Conservation (phyloP, 1,139 yeast genomes). For the Geotrichum klebahnii region DNA sequence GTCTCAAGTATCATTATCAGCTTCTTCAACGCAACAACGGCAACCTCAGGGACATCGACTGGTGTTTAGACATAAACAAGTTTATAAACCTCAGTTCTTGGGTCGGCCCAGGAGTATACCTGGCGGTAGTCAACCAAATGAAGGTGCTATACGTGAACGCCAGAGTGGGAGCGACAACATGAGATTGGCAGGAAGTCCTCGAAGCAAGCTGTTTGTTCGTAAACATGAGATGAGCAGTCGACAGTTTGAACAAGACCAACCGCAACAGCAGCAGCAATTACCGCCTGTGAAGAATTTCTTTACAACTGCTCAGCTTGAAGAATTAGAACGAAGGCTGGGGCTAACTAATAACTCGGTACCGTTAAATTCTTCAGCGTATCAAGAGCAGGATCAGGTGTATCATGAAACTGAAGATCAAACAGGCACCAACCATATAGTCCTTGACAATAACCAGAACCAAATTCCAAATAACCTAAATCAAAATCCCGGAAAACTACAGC, state of each 20-base stretch:
- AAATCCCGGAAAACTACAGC: too few relatives aligned
- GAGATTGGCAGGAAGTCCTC: not conserved
- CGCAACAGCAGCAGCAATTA: not conserved
- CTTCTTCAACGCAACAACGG: too few relatives aligned
- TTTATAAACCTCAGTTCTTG: not conserved
- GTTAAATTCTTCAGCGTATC: not conserved
- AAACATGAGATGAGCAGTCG: not conserved
- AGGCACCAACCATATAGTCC: too few relatives aligned
- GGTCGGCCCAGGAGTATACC: too few relatives aligned
- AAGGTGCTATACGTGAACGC: too few relatives aligned
- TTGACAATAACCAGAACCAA: too few relatives aligned
- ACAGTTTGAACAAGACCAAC: not conserved
- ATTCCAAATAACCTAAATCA: too few relatives aligned
- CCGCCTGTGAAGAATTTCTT: not conserved
- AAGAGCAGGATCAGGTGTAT: not conserved
- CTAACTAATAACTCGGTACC: not conserved
- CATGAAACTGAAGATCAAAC: too few relatives aligned
- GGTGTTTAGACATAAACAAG: not conserved
- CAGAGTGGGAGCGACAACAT: not conserved
- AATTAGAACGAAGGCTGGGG: conserved; percentile 1
- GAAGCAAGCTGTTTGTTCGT: not conserved
- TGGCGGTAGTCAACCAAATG: too few relatives aligned
- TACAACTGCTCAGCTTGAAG: conserved; percentile 4
- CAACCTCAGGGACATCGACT: not conserved
- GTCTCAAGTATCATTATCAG: too few relatives aligned